A percentile compares a stretch with the other conserved stretches of the same genome.
Evolutionary conservation across 2,329 filamentous ascomycete species (phyloP).

Genomic region (Penicillium palitans): DNA sequence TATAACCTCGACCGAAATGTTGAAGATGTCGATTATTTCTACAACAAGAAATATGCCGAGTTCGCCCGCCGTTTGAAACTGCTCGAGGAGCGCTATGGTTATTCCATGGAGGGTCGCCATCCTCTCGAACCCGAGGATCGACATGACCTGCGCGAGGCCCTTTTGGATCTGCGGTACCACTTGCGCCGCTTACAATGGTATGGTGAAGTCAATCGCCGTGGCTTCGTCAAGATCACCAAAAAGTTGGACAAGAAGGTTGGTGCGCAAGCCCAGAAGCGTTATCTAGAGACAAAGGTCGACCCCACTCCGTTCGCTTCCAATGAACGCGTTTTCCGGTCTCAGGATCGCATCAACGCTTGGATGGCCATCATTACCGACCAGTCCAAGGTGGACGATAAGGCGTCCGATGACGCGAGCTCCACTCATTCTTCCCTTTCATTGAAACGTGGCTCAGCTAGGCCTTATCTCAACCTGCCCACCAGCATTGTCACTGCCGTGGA

Average conservation of each 20-base stretch:
- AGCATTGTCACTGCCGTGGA: slow-evolving; percentile 47
- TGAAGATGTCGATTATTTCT: slow-evolving; percentile 94
- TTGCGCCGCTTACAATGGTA: slow-evolving; percentile 96
- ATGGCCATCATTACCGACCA: slow-evolving; percentile 64
- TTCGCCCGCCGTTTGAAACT: slow-evolving; percentile 80
- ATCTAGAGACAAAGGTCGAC: slow-evolving; percentile 88
- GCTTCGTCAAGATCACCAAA: slow-evolving; percentile 98
- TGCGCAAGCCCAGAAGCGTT: slow-evolving; percentile 75
- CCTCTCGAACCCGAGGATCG: slow-evolving; percentile 83
- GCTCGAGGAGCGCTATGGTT: slow-evolving; percentile 83
- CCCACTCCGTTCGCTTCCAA: slow-evolving; percentile 84
- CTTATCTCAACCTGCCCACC: slow-evolving; percentile 70
- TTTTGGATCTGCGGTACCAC: slow-evolving; percentile 84
- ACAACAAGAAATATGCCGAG: slow-evolving; percentile 92
- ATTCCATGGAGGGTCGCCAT: slow-evolving; percentile 66
- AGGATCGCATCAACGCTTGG: slow-evolving; percentile 84
- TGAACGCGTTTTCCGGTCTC: slow-evolving; percentile 55
- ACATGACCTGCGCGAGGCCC: slow-evolving; percentile 84
- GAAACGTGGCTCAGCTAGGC: slow-evolving; percentile 72
- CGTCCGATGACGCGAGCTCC: slow-evolving; percentile 72
- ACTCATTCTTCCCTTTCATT: slow-evolving; percentile 69
- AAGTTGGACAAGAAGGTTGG: slow-evolving; percentile 95
- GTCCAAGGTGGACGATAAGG: slow-evolving; percentile 65
- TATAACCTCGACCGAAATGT: slow-evolving; percentile 95
- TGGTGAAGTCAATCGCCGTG: slow-evolving; percentile 90